Percentiles rank a stretch among this genome's conserved stretches.
Conservation (phyloP, 2,329 filamentous ascomycete species). For the Conoideocrella luteorostrata region DNA sequence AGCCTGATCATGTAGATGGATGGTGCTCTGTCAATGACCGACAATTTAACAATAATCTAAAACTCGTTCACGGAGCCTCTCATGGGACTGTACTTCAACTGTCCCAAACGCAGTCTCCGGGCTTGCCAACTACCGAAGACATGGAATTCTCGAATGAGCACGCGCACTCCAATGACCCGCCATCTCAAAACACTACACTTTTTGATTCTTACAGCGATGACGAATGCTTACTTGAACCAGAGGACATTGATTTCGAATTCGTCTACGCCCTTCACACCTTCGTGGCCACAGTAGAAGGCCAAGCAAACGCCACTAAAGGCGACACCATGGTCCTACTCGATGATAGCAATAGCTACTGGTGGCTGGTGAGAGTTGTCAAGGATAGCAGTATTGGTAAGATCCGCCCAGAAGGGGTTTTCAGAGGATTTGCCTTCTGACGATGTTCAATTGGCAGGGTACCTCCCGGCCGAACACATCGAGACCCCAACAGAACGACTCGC, state of each 20-base stretch:
- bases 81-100: neutral
- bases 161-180: conserved; percentile 13
- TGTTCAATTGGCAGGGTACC: conserved; percentile 59
- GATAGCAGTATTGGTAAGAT: conserved; percentile 80
- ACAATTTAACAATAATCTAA: neutral
- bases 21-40: neutral
- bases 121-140: neutral
- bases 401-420: neutral
- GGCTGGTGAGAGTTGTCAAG: conserved; percentile 94
- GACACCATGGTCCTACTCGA: conserved; percentile 98
- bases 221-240: conserved; percentile 85
- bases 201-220: conserved; percentile 67
- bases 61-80: neutral
- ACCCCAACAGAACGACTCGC: conserved; percentile 93
- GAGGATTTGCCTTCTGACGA: conserved; percentile 16
- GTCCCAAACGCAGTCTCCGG: neutral
- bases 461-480: conserved; percentile 96
- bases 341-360: conserved; percentile 99
- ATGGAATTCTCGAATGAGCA: neutral
- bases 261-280: conserved; percentile 98
- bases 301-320: conserved; percentile 96
- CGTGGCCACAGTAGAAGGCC: conserved; percentile 93
- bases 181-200: conserved; percentile 51
- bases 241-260: conserved; percentile 99
- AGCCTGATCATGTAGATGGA: neutral